These are phyloP conservation scores for Lonicera japonica DNA, from an alignment of 129 eudicot species.

Conservation along the genomic window DNA sequence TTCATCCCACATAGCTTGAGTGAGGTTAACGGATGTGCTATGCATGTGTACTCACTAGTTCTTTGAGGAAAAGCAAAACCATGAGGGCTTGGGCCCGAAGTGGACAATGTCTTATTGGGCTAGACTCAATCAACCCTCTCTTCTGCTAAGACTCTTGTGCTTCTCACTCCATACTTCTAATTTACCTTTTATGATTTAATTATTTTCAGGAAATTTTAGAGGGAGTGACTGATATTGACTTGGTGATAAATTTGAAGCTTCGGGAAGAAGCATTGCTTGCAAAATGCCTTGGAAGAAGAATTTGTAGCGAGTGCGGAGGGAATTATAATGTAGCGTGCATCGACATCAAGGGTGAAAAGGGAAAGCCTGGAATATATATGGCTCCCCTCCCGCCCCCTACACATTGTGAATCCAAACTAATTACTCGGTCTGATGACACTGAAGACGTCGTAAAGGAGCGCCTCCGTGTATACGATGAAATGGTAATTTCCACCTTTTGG, in stretches of 20 bases:
- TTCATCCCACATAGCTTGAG: too few relatives aligned
- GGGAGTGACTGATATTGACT: conserved; percentile 74
- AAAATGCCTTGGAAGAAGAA: conserved; percentile 92
- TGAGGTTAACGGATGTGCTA: too few relatives aligned
- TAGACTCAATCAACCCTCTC: too few relatives aligned
- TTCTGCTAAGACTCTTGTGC: too few relatives aligned
- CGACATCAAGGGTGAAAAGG: conserved; percentile 61
- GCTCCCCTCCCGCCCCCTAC: conserved; percentile 94
- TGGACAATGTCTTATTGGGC: too few relatives aligned
- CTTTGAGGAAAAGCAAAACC: too few relatives aligned
- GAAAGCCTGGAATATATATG: conserved; percentile 66
- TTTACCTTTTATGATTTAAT: conserved; percentile 3
- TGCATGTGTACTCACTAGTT: too few relatives aligned
- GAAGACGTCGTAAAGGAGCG: conserved; percentile 81
- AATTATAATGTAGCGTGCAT: conserved; percentile 83
- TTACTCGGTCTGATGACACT: conserved; percentile 72
- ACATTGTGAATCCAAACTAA: conserved; percentile 66
- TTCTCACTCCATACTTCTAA: not conserved
- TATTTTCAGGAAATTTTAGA: conserved; percentile 71
- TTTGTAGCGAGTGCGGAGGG: conserved; percentile 85
- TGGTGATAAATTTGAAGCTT: conserved; percentile 83
- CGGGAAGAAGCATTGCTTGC: conserved; percentile 81
- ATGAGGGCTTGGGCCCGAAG: too few relatives aligned
- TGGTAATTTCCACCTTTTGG: conserved; percentile 29
- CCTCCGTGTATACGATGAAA: conserved; percentile 61